Percentiles rank a stretch among this genome's conserved stretches.
phyloP scores from a whole-genome alignment of 306 rosid species.

The Begonia fuchsioides region DNA sequence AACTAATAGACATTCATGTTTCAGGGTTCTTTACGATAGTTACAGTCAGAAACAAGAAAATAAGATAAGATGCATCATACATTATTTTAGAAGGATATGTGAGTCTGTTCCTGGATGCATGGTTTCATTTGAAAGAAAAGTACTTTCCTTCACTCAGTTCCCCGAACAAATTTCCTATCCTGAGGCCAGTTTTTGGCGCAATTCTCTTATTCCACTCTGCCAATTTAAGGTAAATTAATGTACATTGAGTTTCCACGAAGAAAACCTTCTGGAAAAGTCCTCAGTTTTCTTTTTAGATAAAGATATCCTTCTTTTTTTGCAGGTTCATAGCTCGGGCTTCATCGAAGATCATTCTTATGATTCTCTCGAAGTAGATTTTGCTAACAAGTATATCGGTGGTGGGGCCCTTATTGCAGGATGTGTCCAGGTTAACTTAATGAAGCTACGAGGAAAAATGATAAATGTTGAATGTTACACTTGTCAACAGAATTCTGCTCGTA shows the following conservation, averaged over 20 bases:
- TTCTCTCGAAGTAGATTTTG: constrained; percentile 91
- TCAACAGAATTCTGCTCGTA: not conserved
- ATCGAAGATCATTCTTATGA: constrained; percentile 67
- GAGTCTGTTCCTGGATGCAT: constrained; percentile 45
- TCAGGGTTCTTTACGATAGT: constrained; percentile 55
- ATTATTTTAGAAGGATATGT: constrained; percentile 73
- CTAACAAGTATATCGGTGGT: constrained; percentile 81
- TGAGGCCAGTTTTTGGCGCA: constrained; percentile 48
- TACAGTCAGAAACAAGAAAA: constrained; percentile 45
- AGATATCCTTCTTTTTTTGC: constrained; percentile 10
- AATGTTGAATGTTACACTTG: constrained; percentile 1
- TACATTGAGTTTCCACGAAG: not conserved
- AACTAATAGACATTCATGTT: constrained; percentile 11
- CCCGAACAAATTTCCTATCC: constrained; percentile 38
- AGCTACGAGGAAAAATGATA: not conserved
- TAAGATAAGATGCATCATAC: constrained; percentile 71
- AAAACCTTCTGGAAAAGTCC: not conserved
- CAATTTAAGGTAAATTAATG: constrained; percentile 45
- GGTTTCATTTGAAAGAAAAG: constrained; percentile 85
- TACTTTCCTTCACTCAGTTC: constrained; percentile 39
- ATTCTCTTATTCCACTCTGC: constrained; percentile 53
- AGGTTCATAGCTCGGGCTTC: constrained; percentile 56
- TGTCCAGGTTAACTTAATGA: constrained; percentile 54
- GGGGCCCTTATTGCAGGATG: constrained; percentile 81
- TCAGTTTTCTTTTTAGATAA: too few species aligned